These are phyloP conservation scores for Salix arbutifolia DNA, from an alignment of 345 rosid genomes.

Conservation along the genomic window DNA sequence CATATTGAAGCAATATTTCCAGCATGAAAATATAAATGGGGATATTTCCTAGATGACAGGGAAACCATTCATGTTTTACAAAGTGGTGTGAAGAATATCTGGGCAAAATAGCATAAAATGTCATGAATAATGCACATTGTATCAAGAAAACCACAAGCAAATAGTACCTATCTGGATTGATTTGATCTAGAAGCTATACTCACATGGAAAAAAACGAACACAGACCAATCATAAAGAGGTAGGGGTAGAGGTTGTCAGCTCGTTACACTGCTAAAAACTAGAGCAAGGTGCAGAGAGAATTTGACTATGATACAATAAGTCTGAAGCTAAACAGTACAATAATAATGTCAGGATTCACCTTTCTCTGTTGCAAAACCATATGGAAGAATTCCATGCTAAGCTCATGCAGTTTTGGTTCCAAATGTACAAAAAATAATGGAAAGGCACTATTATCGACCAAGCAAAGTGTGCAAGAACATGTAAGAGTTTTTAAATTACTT, in stretches of 20 bases:
- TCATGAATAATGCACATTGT: not conserved
- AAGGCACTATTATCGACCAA: not conserved
- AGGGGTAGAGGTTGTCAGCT: not conserved
- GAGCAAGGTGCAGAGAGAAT: not conserved
- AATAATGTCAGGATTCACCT: not conserved
- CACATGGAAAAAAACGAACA: not conserved
- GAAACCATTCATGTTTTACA: not conserved
- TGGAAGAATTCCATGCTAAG: not conserved
- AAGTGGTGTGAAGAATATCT: not conserved
- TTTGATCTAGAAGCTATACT: not conserved
- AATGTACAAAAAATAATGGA: not conserved
- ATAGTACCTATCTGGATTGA: not conserved
- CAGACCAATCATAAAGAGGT: not conserved
- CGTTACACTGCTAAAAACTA: not conserved
- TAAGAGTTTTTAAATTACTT: not conserved
- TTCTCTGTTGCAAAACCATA: not conserved
- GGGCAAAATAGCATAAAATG: not conserved
- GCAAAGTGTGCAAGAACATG: not conserved
- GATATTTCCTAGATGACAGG: not conserved
- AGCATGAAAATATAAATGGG: not conserved
- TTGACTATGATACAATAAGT: not conserved
- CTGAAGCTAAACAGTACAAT: not conserved
- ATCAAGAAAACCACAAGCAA: not conserved
- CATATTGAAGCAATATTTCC: not conserved
- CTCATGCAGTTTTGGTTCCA: not conserved